phyloP scores from a whole-genome alignment of 441 rosid species.

The Iberis amara region DNA sequence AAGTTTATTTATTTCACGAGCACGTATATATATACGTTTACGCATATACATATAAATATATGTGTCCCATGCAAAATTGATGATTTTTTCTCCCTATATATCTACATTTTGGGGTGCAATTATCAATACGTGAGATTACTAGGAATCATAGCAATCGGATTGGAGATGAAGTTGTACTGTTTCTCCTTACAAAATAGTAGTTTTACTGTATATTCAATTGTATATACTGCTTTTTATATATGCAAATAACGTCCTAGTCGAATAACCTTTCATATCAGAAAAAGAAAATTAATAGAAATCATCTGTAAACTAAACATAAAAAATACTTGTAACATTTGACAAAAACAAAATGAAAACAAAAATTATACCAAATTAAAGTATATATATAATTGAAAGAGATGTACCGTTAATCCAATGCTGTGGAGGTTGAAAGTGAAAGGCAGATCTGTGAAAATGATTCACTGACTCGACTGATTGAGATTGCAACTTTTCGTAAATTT shows the following conservation, averaged over 20 bases:
- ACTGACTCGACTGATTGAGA: slow-evolving; percentile 30
- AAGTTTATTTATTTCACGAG: no score
- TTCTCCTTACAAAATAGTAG: no score
- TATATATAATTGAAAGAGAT: not conserved
- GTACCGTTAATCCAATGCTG: slow-evolving; percentile 74
- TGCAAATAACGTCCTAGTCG: not conserved
- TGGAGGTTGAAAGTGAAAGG: slow-evolving; percentile 73
- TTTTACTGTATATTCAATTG: not conserved
- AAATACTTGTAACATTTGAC: no score
- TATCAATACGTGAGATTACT: not conserved
- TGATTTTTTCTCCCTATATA: not conserved
- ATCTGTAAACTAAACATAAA: not conserved
- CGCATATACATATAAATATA: not conserved
- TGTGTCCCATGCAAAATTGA: not conserved
- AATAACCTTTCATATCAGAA: not conserved
- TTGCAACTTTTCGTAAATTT: slow-evolving; percentile 31
- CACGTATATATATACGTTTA: no score
- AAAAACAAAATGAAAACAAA: slow-evolving; percentile 1
- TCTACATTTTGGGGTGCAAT: not conserved
- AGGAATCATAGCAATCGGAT: not conserved
- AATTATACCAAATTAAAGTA: not conserved
- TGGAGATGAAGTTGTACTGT: not conserved
- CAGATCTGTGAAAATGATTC: slow-evolving; percentile 38
- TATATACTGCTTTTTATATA: no score
- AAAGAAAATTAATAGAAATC: not conserved